Base-by-base conservation (phyloP, 2,329 filamentous ascomycete species). In the Botrytis deweyae region DNA sequence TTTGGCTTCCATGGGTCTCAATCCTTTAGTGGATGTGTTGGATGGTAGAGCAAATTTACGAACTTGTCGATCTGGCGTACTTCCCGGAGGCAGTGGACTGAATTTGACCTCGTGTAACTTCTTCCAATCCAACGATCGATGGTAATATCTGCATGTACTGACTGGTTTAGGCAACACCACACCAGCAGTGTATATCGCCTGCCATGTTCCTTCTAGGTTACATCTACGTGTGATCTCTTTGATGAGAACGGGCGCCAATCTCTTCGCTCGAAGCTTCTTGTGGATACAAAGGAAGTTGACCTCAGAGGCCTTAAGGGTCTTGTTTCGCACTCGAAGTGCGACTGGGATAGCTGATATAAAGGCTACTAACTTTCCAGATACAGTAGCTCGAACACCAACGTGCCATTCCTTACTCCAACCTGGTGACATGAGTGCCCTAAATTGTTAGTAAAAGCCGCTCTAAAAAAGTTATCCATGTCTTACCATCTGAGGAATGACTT, bases 211-310 rank as follows among this genome's bases (percentile, higher is more conserved):
- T 76, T 92, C 87, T 66, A 94, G 84, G 83, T 98, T 97, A 86
- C 94, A 97, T 76, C 94, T 89, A 66, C 96, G 92, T 8, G 96
- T 99, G 79, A 99, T 94, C 82, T 99, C 96, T 83, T 98, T 98
- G 86, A 99, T 99, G 71, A 99, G 89, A 2, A 98, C 92, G 0
- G 96, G 96, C 0, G 96, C 91, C 62, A 99, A 89, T 72, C 96
- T 91, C 86, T 98, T 98, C 74, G 93, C 90, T 69, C 96, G 93
- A 46, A 99, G 90, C 84, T 98, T 98, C 87, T 98, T 98, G 87
- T 99, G 96, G 72, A 99, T 92, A 81, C 95, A 97, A 77, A 99
- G 91, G 84, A 98, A 99, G 86, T 99, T 99, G 84, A 99, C 96
- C 83, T 99, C 96, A 67, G 93, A 94, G 78, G 93, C 91, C 76